Evolutionary conservation across 1,284 basidiomycete genomes (phyloP).

Genomic region (Chiua sp.): DNA sequence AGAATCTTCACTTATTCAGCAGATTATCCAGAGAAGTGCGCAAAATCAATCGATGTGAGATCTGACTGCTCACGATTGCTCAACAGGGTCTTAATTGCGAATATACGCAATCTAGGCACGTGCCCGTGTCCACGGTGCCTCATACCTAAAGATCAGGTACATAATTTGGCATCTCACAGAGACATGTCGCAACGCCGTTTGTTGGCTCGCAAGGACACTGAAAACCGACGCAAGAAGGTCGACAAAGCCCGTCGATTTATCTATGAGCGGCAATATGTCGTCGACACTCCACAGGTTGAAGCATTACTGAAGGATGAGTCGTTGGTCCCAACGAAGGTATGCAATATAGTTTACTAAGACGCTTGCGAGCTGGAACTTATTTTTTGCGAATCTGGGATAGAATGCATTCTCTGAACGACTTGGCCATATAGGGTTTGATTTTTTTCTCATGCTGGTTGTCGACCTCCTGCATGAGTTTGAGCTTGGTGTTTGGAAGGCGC

Average conservation of each 20-base stretch:
- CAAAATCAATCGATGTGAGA: too few species aligned
- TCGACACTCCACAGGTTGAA: background rate
- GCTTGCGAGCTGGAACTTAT: too few species aligned
- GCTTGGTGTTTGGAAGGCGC: slow-evolving; percentile 15
- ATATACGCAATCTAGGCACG: slow-evolving; percentile 15
- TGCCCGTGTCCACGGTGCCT: slow-evolving; percentile 17
- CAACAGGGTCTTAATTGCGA: slow-evolving; percentile 21
- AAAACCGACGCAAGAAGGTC: slow-evolving; percentile 25
- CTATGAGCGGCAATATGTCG: slow-evolving; percentile 13
- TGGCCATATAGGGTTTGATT: background rate
- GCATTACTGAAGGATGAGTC: background rate
- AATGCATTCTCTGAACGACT: slow-evolving; percentile 14
- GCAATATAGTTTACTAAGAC: too few species aligned
- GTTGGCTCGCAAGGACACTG: slow-evolving; percentile 28
- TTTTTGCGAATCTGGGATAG: background rate
- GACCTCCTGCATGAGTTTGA: slow-evolving; percentile 34
- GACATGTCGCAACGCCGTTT: background rate
- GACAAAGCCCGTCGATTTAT: slow-evolving; percentile 28
- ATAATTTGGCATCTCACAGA: background rate
- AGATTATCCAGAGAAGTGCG: slow-evolving; percentile 35
- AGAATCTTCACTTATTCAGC: slow-evolving; percentile 39
- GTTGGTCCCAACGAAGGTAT: slow-evolving; percentile 6
- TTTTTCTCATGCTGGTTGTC: slow-evolving; percentile 20
- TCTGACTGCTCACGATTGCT: background rate
- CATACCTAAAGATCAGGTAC: slow-evolving; percentile 28